phyloP scores from a whole-genome alignment of 2,329 filamentous ascomycete species.

The Fusarium xylarioides region DNA sequence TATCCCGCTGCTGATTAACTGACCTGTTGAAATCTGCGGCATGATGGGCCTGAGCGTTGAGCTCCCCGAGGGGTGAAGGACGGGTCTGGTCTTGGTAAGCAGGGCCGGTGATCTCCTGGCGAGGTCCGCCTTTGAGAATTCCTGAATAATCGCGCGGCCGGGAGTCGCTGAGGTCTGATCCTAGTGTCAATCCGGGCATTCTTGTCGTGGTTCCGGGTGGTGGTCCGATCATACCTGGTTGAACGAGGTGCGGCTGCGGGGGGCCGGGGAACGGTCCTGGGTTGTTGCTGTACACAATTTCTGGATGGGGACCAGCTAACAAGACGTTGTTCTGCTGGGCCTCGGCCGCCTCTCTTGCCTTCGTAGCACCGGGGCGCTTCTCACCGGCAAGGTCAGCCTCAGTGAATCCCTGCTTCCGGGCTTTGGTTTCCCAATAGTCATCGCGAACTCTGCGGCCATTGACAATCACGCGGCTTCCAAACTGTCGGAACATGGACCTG shows the following conservation, averaged over 20 bases:
- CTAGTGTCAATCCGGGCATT: slow-evolving; percentile 85
- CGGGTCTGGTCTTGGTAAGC: slow-evolving; percentile 89
- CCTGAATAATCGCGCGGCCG: slow-evolving; percentile 83
- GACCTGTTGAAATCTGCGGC: slow-evolving; percentile 91
- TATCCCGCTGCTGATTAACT: slow-evolving; percentile 80
- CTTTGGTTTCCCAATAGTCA: slow-evolving; percentile 99
- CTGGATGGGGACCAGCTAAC: slow-evolving; percentile 76
- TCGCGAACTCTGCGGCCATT: slow-evolving; percentile 91
- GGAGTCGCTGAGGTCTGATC: slow-evolving; percentile 79
- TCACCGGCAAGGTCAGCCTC: slow-evolving; percentile 96
- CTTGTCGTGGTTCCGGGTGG: slow-evolving; percentile 72
- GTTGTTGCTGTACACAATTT: slow-evolving; percentile 87
- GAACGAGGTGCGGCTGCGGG: slow-evolving; percentile 74
- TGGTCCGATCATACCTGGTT: slow-evolving; percentile 75
- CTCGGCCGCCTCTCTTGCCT: slow-evolving; percentile 83
- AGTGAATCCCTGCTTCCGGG: slow-evolving; percentile 96
- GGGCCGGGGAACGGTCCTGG: slow-evolving; percentile 72
- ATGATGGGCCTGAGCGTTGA: slow-evolving; percentile 86
- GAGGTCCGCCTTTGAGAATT: slow-evolving; percentile 78
- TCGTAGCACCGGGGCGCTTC: slow-evolving; percentile 91
- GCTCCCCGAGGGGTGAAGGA: slow-evolving; percentile 77
- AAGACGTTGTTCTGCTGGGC: slow-evolving; percentile 67
- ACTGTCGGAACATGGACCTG: slow-evolving; percentile 98
- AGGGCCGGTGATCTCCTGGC: slow-evolving; percentile 88
- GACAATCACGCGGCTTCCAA: slow-evolving; percentile 91